Evolutionary conservation across 768 basidiomycete species (phyloP).

Genomic region (Termitomyces eurrhizus): DNA sequence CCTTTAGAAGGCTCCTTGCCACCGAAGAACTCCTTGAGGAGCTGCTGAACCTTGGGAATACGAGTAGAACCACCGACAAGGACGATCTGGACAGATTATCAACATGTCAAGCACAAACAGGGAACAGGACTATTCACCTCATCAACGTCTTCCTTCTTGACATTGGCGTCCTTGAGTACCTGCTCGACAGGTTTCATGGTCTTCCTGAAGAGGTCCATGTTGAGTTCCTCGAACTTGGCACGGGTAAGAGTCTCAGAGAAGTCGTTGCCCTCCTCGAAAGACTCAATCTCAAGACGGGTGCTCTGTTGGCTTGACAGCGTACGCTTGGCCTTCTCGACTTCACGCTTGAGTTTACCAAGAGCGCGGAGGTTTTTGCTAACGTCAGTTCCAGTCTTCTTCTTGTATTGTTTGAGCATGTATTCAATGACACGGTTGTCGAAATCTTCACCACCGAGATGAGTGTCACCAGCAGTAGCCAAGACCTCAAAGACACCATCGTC

Average conservation of each 20-base stretch:
- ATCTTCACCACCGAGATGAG: slow-evolving; percentile 94
- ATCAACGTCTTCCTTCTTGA: slow-evolving; percentile 96
- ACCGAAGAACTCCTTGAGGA: slow-evolving; percentile 95
- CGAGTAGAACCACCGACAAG: slow-evolving; percentile 98
- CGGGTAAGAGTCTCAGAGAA: slow-evolving; percentile 96
- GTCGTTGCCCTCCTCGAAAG: slow-evolving; percentile 94
- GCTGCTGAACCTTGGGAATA: slow-evolving; percentile 99
- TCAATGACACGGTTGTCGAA: slow-evolving; percentile 94
- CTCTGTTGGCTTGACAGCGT: slow-evolving; percentile 88
- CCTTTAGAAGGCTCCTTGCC: slow-evolving; percentile 97
- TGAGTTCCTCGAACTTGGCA: slow-evolving; percentile 98
- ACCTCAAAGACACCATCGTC: slow-evolving; percentile 93
- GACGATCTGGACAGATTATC: slow-evolving; percentile 51
- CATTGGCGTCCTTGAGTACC: slow-evolving; percentile 94
- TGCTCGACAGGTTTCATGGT: slow-evolving; percentile 99
- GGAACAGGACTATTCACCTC: slow-evolving; percentile 48
- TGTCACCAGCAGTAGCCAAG: slow-evolving; percentile 89
- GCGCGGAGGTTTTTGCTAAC: slow-evolving; percentile 76
- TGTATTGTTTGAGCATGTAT: slow-evolving; percentile 85
- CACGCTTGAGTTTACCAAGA: slow-evolving; percentile 88
- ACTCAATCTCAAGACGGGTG: slow-evolving; percentile 92
- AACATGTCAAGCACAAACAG: not conserved
- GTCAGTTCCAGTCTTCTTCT: slow-evolving; percentile 88
- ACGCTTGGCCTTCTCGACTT: slow-evolving; percentile 94
- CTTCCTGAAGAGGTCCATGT: slow-evolving; percentile 99